These are phyloP conservation scores for Pleurotus citrinopileatus DNA, from an alignment of 768 basidiomycete genomes.

Conservation along the genomic window DNA sequence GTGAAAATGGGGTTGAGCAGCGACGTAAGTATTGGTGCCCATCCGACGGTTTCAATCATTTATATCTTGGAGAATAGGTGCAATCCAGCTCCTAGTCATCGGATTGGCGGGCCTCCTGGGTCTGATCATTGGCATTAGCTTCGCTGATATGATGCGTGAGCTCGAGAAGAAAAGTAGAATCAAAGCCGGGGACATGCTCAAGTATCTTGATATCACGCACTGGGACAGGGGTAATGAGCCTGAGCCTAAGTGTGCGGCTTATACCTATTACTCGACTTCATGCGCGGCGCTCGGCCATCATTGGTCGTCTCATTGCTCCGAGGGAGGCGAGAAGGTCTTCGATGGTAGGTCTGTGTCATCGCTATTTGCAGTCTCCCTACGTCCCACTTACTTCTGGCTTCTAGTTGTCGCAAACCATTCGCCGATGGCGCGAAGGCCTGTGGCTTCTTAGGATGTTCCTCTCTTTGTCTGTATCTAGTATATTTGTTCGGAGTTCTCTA, in stretches of 20 bases:
- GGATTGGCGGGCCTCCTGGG: slow-evolving; percentile 1
- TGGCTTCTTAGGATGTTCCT: slow-evolving; percentile 11
- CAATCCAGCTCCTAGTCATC: not conserved
- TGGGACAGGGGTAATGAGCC: slow-evolving; percentile 9
- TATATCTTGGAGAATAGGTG: not conserved
- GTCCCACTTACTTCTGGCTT: not conserved
- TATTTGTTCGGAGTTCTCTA: not conserved
- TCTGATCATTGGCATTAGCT: slow-evolving; percentile 5
- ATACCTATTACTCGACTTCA: slow-evolving; percentile 10
- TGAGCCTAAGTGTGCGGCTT: slow-evolving; percentile 10
- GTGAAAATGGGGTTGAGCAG: not conserved
- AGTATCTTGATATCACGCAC: slow-evolving; percentile 7
- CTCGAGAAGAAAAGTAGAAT: slow-evolving; percentile 5
- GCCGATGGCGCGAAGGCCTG: slow-evolving; percentile 7
- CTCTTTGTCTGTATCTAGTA: not conserved
- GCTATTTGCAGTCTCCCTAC: not conserved
- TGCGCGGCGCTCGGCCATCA: slow-evolving; percentile 2
- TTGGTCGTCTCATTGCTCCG: slow-evolving; percentile 11
- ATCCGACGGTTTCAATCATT: not conserved
- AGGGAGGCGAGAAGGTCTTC: slow-evolving; percentile 3
- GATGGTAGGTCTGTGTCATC: not conserved
- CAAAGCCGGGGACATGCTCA: slow-evolving; percentile 8
- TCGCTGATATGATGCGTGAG: slow-evolving; percentile 6
- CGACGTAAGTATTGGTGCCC: not conserved
- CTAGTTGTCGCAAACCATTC: slow-evolving; percentile 5